Percentiles rank a stretch among this genome's conserved stretches.
These are phyloP conservation scores for Trichophyton mentagrophytes DNA, from an alignment of 2,329 filamentous ascomycete species.

Conservation along the genomic window DNA sequence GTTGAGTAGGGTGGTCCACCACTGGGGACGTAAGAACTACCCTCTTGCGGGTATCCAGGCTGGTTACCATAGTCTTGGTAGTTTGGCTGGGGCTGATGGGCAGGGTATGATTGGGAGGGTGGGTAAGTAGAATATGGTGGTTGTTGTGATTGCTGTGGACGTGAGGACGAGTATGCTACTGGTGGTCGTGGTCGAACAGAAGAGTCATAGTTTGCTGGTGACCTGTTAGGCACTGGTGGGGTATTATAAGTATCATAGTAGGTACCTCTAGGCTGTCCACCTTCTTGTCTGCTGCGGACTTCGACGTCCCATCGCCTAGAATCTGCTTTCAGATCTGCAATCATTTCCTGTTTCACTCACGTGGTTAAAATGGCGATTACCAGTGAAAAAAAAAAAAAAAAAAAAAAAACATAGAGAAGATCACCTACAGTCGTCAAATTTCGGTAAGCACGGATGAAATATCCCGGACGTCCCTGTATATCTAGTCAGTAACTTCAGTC, in stretches of 20 bases:
- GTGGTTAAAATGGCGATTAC: not conserved
- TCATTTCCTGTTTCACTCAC: slow-evolving; percentile 37
- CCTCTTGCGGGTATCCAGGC: slow-evolving; percentile 19
- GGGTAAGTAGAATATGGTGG: slow-evolving; percentile 26
- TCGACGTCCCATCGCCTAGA: slow-evolving; percentile 40
- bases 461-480: slow-evolving; percentile 51
- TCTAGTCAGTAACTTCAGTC: slow-evolving; percentile 26
- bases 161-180: slow-evolving; percentile 5
- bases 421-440: slow-evolving; percentile 60
- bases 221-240: slow-evolving; percentile 28
- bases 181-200: slow-evolving; percentile 27
- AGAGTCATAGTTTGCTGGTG: slow-evolving; percentile 26
- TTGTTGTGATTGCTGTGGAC: not conserved
- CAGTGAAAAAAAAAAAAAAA: not conserved
- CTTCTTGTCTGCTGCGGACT: slow-evolving; percentile 27
- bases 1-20: slow-evolving; percentile 15
- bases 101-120: slow-evolving; percentile 22
- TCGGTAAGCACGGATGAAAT: slow-evolving; percentile 66
- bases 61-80: slow-evolving; percentile 23
- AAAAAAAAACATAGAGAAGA: slow-evolving; percentile 9
- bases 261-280: slow-evolving; percentile 32
- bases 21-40: slow-evolving; percentile 7
- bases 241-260: slow-evolving; percentile 28
- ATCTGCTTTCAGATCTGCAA: slow-evolving; percentile 42
- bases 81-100: slow-evolving; percentile 25